Base-by-base conservation (phyloP, 805 yeast species). In the Myxozyma geophila region DNA sequence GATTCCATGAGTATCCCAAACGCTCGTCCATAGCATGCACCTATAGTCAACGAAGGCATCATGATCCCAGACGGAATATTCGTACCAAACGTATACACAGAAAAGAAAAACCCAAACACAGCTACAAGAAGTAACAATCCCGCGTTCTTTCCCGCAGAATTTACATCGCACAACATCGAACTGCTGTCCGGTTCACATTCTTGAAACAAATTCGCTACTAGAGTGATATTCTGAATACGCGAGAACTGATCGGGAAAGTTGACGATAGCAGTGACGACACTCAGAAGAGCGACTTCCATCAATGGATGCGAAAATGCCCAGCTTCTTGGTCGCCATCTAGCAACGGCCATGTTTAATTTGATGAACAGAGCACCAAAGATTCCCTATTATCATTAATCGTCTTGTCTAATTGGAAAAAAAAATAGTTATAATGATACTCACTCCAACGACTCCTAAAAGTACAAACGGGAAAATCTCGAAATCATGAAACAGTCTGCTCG, bases 1-100 rank as follows among this genome's bases (percentile, higher is more conserved):
- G 77, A 73, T 67, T 89, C 89, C 63, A 90, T 86, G 6, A 88
- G 64, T 8, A 91, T 77, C 4, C 99, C 98, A 12, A 95, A 71
- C 0, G 92, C 88, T 58, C 98, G 81, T 7, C 99, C 99, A 75
- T 90, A 89, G 0, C 96, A 85, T 0, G 98, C 98, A 23, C 99
- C 99, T 1, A 92, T 89, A 0, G 97, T 92, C 96, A 95, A 90
- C 1, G 97, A 89, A 1, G 99, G 99, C 59, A 95, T 96, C 76
- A 95, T 88, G 6, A 93, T 90, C 15, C 99, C 99, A n/a, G 98
- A 96, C 0, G 99, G 99, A 13, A 91, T 78, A 35, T 82, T 79
- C 1, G 86, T 79, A 0, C 96, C 92, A 74, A 84, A 88, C 0
- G 93, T 80, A 68, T 87, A 86, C 0, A 90, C 81, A 0, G 90